Percentiles rank a stretch among this genome's conserved stretches.
These are phyloP conservation scores for Fusarium pseudoanthophilum DNA, from an alignment of 2,329 filamentous ascomycete species.

Conservation along the genomic window DNA sequence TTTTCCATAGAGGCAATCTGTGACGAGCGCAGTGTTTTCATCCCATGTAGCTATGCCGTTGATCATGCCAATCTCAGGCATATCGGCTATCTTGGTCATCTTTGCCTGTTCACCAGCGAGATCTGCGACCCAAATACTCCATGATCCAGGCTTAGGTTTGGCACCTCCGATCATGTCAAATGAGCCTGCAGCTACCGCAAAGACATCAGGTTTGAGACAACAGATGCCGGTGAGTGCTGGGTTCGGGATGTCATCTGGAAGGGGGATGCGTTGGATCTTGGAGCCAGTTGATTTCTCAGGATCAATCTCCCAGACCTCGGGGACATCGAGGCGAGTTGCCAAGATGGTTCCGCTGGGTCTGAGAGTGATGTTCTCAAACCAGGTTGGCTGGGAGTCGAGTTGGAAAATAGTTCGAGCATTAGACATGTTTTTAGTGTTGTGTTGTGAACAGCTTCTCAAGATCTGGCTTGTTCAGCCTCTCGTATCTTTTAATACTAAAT, in stretches of 20 bases:
- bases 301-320: slow-evolving; percentile 35
- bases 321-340: slow-evolving; percentile 34
- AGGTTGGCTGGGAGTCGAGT: slow-evolving; percentile 32
- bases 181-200: slow-evolving; percentile 27
- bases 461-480: too few relatives aligned
- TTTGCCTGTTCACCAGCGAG: slow-evolving; percentile 10
- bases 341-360: slow-evolving; percentile 24
- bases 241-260: slow-evolving; percentile 3
- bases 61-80: slow-evolving; percentile 19
- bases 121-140: slow-evolving; percentile 36
- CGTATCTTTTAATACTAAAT: not conserved
- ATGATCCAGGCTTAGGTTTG: slow-evolving; percentile 13
- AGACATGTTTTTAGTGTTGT: not conserved
- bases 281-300: slow-evolving; percentile 22
- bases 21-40: slow-evolving; percentile 25
- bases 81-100: slow-evolving; percentile 12
- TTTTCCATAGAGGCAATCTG: slow-evolving; percentile 35
- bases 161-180: slow-evolving; percentile 28
- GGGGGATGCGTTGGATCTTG: slow-evolving; percentile 10
- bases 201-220: slow-evolving; percentile 28
- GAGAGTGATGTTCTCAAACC: slow-evolving; percentile 57
- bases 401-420: slow-evolving; percentile 29
- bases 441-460: not conserved
- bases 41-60: slow-evolving; percentile 40
- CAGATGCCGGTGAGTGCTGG: slow-evolving; percentile 36